phyloP scores from a whole-genome alignment of 352 stramenopile genomes.

The Phytophthora vignae region DNA sequence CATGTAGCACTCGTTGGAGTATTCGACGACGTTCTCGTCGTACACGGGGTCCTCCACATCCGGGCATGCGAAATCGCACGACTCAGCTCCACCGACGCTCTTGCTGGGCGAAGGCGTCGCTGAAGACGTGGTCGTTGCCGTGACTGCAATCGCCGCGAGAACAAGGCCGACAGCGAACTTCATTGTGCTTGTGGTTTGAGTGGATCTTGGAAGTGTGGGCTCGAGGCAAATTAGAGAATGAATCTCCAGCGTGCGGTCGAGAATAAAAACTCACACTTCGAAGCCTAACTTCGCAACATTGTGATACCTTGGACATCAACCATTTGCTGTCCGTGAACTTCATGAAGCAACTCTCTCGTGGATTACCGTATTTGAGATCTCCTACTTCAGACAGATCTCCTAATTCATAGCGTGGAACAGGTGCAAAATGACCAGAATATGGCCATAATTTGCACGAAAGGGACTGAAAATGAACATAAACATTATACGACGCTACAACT shows the following conservation, averaged over 20 bases:
- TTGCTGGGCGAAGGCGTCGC: background rate
- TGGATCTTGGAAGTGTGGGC: conserved; percentile 1
- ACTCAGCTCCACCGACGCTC: background rate
- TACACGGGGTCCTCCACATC: conserved; percentile 37
- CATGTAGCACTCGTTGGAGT: conserved; percentile 52
- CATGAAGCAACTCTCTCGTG: background rate
- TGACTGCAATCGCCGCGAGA: conserved; percentile 13
- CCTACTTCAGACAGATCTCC: too few relatives aligned
- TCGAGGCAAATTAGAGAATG: conserved; percentile 19
- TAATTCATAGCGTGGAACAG: too few relatives aligned
- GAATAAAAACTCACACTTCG: background rate
- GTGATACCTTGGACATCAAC: background rate
- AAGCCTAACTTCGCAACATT: background rate
- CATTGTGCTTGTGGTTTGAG: conserved; percentile 9
- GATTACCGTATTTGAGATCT: too few relatives aligned
- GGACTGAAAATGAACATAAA: too few relatives aligned
- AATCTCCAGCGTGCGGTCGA: conserved; percentile 2
- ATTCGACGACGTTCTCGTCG: conserved; percentile 41
- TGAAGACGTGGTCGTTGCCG: conserved; percentile 8
- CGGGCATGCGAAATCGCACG: conserved; percentile 15
- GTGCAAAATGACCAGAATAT: too few relatives aligned
- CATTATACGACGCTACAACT: too few relatives aligned
- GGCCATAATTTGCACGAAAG: too few relatives aligned
- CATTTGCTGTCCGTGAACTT: background rate
- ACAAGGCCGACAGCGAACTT: conserved; percentile 20